Base-by-base conservation (phyloP, 140 eudicot species). In the Bidens hawaiensis region DNA sequence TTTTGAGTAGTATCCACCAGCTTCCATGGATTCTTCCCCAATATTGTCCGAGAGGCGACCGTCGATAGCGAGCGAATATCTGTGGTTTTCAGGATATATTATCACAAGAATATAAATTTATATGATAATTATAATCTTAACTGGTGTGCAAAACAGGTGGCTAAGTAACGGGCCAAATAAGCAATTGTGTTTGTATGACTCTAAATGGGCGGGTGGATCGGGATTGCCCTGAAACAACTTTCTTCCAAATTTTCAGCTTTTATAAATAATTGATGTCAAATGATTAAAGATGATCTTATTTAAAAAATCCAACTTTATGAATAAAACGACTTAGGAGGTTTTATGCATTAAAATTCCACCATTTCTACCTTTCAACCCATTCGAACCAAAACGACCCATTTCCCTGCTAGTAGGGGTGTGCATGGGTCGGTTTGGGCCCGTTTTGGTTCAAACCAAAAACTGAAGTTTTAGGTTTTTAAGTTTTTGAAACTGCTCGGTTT, bases 1-100 rank as follows among this genome's bases (percentile, higher is more conserved):
- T 36, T 73, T 71, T 0, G 99, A 93, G 78, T 88, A 93, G 76
- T 88, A 93, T 75, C 99, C 99, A 40, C 95, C 97, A 26, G 77
- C 57, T 14, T 83, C 84, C 22, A 2, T 63, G 48, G 65, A 89
- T 64, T 65, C 85, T 64, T 85, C 87, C 40, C 81, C 90, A 10
- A 85, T 62, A 24, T 80, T 84, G 65, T 85, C 78, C 27, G 80
- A 52, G 59, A 85, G 23, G 36, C 54, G 50, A 49, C 97, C 99
- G 22, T 81, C 51, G 1, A 81, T 68, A 10, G 99, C 83, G 68
- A 88, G 73, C 33, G 99, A 75, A 79, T 85, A 93, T 80, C 99
- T 93, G 85, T 72, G 58, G 36, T 43, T 56, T 54, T 65, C 15
- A 63, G 22, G 64, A 62, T 48, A 45, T 11, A 31, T 34, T 14